phyloP scores from a whole-genome alignment of 1,139 yeast species.

The Zygosaccharomyces sapae region DNA sequence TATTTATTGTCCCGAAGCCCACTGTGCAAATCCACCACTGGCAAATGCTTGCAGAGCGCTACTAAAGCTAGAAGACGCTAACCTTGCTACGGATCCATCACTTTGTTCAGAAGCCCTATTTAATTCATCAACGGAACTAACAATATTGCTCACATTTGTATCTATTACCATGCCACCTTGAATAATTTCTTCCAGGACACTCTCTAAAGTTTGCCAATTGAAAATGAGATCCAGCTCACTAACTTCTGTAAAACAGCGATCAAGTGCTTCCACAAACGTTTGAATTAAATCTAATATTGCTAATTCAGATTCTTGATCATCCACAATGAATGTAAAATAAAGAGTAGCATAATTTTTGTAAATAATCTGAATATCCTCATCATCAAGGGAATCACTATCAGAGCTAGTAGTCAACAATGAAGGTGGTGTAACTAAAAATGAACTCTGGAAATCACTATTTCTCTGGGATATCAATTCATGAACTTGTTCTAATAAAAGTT shows the following conservation, averaged over 20 bases:
- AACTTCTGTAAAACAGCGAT: slow-evolving; percentile 87
- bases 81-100: slow-evolving; percentile 24
- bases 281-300: slow-evolving; percentile 93
- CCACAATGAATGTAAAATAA: slow-evolving; percentile 91
- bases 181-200: slow-evolving; percentile 85
- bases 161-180: slow-evolving; percentile 99
- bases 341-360: slow-evolving; percentile 93
- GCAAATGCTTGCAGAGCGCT: slow-evolving; percentile 34
- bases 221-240: slow-evolving; percentile 93
- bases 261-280: slow-evolving; percentile 92
- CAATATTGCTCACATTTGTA: slow-evolving; percentile 77
- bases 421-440: slow-evolving; percentile 34
- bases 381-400: slow-evolving; percentile 63
- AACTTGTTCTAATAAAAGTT: slow-evolving; percentile 33
- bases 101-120: slow-evolving; percentile 31
- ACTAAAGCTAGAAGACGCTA: slow-evolving; percentile 24
- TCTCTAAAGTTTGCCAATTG: slow-evolving; percentile 95
- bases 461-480: slow-evolving; percentile 33
- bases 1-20: slow-evolving; percentile 34
- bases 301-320: slow-evolving; percentile 89
- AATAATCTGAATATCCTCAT: slow-evolving; percentile 80
- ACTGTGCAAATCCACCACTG: slow-evolving; percentile 32
- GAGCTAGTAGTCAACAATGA: slow-evolving; percentile 63
- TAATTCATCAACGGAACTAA: slow-evolving; percentile 54
- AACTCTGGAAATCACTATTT: slow-evolving; percentile 32